A percentile compares a stretch with the other conserved stretches of the same genome.
phyloP scores from a whole-genome alignment of 169 alveolate genomes.

The Cryptosporidium felis region DNA sequence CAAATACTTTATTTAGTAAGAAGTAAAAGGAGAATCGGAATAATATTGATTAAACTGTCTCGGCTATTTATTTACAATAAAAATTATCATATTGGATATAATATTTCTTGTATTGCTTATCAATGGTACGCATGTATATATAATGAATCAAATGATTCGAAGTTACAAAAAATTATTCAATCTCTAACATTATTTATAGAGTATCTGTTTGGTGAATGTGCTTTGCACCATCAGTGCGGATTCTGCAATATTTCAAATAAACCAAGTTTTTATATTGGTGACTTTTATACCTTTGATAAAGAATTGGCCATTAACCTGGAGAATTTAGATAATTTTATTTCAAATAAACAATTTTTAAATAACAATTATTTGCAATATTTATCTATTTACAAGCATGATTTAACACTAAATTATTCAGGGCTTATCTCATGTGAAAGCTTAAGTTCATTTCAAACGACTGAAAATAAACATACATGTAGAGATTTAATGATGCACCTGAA shows the following conservation, averaged over 20 bases:
- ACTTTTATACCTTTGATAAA: background rate
- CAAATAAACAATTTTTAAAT: slow-evolving; percentile 18
- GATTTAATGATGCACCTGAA: slow-evolving; percentile 10
- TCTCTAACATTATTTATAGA: background rate
- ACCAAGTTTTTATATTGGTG: background rate
- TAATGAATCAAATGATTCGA: background rate
- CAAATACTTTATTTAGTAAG: background rate
- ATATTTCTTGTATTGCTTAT: slow-evolving; percentile 35
- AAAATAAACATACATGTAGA: background rate
- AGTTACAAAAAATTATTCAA: background rate
- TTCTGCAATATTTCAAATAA: background rate
- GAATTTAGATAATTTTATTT: background rate
- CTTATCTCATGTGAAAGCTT: background rate
- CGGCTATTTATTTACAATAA: slow-evolving; percentile 3
- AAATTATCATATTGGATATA: slow-evolving; percentile 2
- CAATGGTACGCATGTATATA: slow-evolving; percentile 30
- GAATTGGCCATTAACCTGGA: background rate
- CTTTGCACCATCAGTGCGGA: background rate
- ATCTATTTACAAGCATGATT: slow-evolving; percentile 55
- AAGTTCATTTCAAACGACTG: background rate
- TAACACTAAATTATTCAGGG: slow-evolving; percentile 11
- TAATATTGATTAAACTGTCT: slow-evolving; percentile 1
- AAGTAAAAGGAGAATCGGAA: slow-evolving; percentile 53
- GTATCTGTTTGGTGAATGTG: background rate
- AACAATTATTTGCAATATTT: slow-evolving; percentile 44